Evolutionary conservation across 345 rosid species (phyloP), one percentile per base, ranked within the genome.

Genomic region (Passiflora organensis): DNA sequence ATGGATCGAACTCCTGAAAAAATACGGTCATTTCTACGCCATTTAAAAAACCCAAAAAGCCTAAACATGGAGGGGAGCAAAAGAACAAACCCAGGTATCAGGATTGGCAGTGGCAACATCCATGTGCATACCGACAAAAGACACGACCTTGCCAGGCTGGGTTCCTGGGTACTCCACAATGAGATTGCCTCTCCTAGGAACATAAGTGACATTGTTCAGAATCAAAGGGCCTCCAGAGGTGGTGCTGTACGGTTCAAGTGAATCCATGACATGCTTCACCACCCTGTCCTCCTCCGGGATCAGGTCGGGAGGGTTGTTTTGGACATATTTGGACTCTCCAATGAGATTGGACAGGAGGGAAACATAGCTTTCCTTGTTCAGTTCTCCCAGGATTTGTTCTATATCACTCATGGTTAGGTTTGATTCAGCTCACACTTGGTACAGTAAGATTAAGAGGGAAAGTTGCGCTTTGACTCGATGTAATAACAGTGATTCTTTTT

Each of bases 101-200:
- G 96, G 91, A 74, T 94, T 71, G 0, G 97, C 97, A 39, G 99
- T 86, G 82, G 89, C 99, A 32, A 94, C 97, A 70, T 94, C 99
- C 99, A 87, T 89, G 61, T 94, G 99, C 99, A 89, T 89, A 22
- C 99, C 99, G 44, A 94, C 99, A 64, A 94, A 93, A 48, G 97
- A 94, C 36, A 94, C 19, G 70, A 94, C 70, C 77, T 87, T 89
- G 41, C 89, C 97, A 3, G 81, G 89, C 20, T 75, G 66, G 17
- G 94, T 75, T 19, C 99, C 99, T 46, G 96, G 99, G 65, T 87
- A 94, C 77, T 89, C 96, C 32, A 89, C 97, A 69, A 94, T 87
- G 66, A 94, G 75, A 62, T 94, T 89, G 48, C 99, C 97, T 65
- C 99, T 78, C 11, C 84, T 75, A 6, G 82, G 79, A 37, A 76